Evolutionary conservation across 2,329 filamentous ascomycete species (phyloP).

Genomic region (Verticillium albo-atrum): DNA sequence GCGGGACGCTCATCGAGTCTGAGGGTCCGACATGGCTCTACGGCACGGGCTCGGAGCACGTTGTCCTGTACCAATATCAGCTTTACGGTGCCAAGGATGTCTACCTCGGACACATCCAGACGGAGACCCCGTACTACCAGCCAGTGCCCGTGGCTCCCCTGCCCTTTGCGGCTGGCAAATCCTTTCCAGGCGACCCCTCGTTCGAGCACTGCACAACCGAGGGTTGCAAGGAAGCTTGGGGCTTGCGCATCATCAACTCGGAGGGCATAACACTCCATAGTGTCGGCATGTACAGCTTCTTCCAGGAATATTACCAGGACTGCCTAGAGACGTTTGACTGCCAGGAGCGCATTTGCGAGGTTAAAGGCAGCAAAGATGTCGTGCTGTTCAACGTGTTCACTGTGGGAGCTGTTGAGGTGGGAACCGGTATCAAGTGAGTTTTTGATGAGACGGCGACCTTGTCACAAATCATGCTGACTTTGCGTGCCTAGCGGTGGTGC

Average conservation of each 20-base stretch:
- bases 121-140: conserved; percentile 55
- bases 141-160: conserved; percentile 31
- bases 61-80: conserved; percentile 44
- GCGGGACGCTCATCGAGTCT: conserved; percentile 26
- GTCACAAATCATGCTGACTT: too few relatives aligned
- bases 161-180: neutral
- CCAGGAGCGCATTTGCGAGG: too few relatives aligned
- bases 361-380: too few relatives aligned
- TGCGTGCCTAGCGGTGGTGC: too few relatives aligned
- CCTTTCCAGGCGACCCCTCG: conserved; percentile 8
- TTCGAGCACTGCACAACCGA: neutral
- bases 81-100: conserved; percentile 40
- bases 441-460: too few relatives aligned
- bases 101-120: conserved; percentile 47
- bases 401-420: too few relatives aligned
- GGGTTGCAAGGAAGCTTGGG: conserved; percentile 35
- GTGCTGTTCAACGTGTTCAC: too few relatives aligned
- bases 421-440: too few relatives aligned
- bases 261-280: conserved; percentile 44
- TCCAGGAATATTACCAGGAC: too few relatives aligned
- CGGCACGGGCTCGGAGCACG: conserved; percentile 43
- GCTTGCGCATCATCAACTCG: conserved; percentile 44
- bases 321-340: too few relatives aligned
- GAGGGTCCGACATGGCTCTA: conserved; percentile 26
- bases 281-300: conserved; percentile 55